Percentiles rank a stretch among this genome's conserved stretches.
phyloP scores from a whole-genome alignment of 2,329 filamentous ascomycete genomes.

The Epichloe aotearoae region DNA sequence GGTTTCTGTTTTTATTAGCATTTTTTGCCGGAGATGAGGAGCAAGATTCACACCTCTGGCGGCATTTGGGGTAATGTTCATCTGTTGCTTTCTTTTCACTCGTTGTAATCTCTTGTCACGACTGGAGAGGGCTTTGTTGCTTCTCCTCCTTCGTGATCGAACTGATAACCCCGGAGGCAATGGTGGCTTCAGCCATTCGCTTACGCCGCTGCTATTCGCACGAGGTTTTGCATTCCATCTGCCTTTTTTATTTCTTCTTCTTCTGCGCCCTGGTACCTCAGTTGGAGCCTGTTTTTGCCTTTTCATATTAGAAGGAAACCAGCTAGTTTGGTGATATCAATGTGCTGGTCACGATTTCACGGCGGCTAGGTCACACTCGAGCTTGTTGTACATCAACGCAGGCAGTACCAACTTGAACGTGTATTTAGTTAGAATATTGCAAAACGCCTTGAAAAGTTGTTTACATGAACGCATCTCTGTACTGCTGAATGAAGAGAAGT shows the following conservation, averaged over 20 bases:
- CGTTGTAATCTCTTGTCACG: constrained; percentile 35
- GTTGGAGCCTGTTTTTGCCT: background rate
- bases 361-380: constrained; percentile 8
- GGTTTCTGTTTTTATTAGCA: constrained; percentile 7
- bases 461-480: background rate
- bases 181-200: background rate
- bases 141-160: background rate
- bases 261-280: background rate
- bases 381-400: too few species aligned
- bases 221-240: background rate
- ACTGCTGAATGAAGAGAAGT: background rate
- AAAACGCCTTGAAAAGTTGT: background rate
- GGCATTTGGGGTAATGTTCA: background rate
- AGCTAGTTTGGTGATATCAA: constrained; percentile 10
- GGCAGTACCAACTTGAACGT: too few species aligned
- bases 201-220: background rate
- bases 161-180: background rate
- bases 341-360: constrained; percentile 21
- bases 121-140: constrained; percentile 19
- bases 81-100: constrained; percentile 29
- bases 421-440: constrained; percentile 1
- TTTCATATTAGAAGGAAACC: background rate
- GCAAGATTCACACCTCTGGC: background rate
- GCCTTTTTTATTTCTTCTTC: background rate
- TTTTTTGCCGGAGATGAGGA: background rate